Base-by-base conservation (phyloP, 148 eudicot species). In the Heliosperma pusillum region DNA sequence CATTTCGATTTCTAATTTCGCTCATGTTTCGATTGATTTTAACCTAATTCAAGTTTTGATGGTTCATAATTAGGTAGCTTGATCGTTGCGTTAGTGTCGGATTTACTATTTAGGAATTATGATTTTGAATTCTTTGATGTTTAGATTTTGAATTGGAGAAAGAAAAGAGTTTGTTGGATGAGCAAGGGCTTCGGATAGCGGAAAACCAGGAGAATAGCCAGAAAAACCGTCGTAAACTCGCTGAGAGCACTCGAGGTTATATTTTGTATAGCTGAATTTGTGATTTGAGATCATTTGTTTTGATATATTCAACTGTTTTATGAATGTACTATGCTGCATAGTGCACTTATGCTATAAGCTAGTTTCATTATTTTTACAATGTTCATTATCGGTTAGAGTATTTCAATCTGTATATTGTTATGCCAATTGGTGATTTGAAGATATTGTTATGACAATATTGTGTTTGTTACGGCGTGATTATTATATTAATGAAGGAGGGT, bases 201-300 rank as follows among this genome's bases (percentile, higher is more conserved):
- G 99, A 95, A 76, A 89, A 95, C 77, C 99, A 95, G 83, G 99
- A 95, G 79, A 95, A 87, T 82, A 92, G 97, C 81, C 97, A 95
- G 82, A 95, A 95, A 82, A 95, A 90, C 52, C 90, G 99, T 2
- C 87, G 97, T 24, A 95, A 92, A 75, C 99, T 95, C 65, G 99
- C 99, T 7, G 97, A 95, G 86, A 92, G 92, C 83, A 95, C 99
- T 65, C 88, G 97, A 92, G 99, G 99, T 95, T 70, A 17, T 55
- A 66, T 5, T 30, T 47, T 61, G 22, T 77, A 27, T 2, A 19
- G 16, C 22, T 69, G 4, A 47, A 27, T 64, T 47, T 30, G 3
- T 10, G 45, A 58, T 62, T 67, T 40, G 6, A 13, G 10, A 11
- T 40, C 55, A 1, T 66, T 66, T 27, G 55, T 45, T 33, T 64